Percentiles rank a stretch among this genome's conserved stretches.
These are phyloP conservation scores for Meyerozyma smithsonii DNA, from an alignment of 1,139 yeast genomes.

Conservation along the genomic window DNA sequence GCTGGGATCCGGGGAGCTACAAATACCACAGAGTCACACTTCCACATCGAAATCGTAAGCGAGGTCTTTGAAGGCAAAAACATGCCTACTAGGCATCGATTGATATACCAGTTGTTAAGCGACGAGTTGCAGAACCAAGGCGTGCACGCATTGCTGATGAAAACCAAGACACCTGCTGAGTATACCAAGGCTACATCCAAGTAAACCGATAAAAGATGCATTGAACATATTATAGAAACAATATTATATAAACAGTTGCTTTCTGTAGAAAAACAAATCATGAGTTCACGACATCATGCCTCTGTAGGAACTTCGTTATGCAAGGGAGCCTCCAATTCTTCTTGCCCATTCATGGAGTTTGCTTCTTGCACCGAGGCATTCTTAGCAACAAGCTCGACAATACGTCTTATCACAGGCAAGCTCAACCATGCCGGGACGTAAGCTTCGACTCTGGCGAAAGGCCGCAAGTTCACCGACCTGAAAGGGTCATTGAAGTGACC, in stretches of 20 bases:
- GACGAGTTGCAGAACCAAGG: conserved; percentile 71
- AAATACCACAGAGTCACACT: conserved; percentile 82
- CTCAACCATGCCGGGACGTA: conserved; percentile 95
- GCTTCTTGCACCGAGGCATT: conserved; percentile 54
- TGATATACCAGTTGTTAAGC: conserved; percentile 62
- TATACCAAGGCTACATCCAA: conserved; percentile 24
- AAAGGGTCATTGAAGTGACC: conserved; percentile 89
- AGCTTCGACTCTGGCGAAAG: conserved; percentile 86
- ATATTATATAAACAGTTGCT: neutral
- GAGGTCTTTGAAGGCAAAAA: conserved; percentile 61
- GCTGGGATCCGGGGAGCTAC: conserved; percentile 72
- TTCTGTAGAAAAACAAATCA: neutral
- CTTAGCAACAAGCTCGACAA: conserved; percentile 85
- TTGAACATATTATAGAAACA: conserved; percentile 2
- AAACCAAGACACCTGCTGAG: conserved; percentile 74
- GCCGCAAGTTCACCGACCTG: conserved; percentile 79
- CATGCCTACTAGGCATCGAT: conserved; percentile 75
- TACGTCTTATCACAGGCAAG: conserved; percentile 81
- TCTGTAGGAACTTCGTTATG: neutral
- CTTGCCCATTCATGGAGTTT: conserved; percentile 8
- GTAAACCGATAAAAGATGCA: neutral
- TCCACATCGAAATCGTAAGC: conserved; percentile 67
- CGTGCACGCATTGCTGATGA: conserved; percentile 85
- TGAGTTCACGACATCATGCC: neutral
- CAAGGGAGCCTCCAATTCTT: conserved; percentile 9